Conservation (phyloP, 331 rosid species). For the Saraca asoca region DNA sequence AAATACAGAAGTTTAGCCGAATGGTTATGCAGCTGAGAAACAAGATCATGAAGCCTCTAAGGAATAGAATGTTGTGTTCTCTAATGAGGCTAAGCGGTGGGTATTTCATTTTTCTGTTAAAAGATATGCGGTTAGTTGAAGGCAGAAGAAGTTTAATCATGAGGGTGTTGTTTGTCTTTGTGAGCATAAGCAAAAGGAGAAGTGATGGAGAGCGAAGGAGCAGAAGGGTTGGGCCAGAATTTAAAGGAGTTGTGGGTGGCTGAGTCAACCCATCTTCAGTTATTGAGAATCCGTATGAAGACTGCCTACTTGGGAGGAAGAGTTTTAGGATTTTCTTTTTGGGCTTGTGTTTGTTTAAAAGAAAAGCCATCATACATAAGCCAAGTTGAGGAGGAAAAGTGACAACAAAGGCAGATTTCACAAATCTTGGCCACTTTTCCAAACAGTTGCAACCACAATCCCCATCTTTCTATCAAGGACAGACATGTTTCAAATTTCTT, state of each 20-base stretch:
- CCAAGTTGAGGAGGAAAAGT: slow-evolving; percentile 70
- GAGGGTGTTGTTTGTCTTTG: slow-evolving; percentile 36
- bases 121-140: slow-evolving; percentile 41
- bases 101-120: slow-evolving; percentile 42
- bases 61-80: slow-evolving; percentile 50
- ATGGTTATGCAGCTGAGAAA: slow-evolving; percentile 60
- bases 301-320: slow-evolving; percentile 67
- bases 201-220: slow-evolving; percentile 47
- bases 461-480: slow-evolving; percentile 57
- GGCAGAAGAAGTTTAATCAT: slow-evolving; percentile 47
- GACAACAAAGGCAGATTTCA: slow-evolving; percentile 70
- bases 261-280: slow-evolving; percentile 70
- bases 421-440: slow-evolving; percentile 76
- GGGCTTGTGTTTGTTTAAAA: slow-evolving; percentile 50
- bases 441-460: slow-evolving; percentile 72
- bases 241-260: slow-evolving; percentile 64
- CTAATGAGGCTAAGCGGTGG: slow-evolving; percentile 47
- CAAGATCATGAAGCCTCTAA: slow-evolving; percentile 61
- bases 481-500: slow-evolving; percentile 38
- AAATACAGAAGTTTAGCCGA: slow-evolving; percentile 54
- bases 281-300: slow-evolving; percentile 69
- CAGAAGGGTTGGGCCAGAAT: slow-evolving; percentile 53
- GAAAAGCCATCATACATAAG: slow-evolving; percentile 55
- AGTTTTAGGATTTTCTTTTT: slow-evolving; percentile 57
- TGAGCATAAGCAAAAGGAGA: slow-evolving; percentile 38